Evolutionary conservation across 768 basidiomycete genomes (phyloP).

Genomic region (Mycena vulgaris): DNA sequence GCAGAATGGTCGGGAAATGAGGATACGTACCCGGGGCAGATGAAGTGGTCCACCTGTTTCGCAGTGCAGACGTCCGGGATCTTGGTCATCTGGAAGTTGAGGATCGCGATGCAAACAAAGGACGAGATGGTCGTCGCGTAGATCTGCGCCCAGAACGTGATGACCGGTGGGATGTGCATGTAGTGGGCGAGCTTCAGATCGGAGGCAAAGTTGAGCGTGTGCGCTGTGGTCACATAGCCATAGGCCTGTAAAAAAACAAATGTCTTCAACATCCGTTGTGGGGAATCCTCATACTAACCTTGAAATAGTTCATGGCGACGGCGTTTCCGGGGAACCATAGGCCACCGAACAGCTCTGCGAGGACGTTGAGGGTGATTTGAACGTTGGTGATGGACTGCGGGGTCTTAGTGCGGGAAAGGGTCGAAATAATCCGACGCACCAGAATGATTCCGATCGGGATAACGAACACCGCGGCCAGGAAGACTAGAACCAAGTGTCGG

Average conservation of each 20-base stretch:
- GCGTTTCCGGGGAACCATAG: conserved; percentile 52
- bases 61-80: no score
- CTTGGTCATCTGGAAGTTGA: no score
- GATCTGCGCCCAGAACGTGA: conserved; percentile 54
- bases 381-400: conserved; percentile 51
- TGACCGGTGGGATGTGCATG: conserved; percentile 47
- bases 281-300: not conserved
- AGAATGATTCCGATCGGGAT: no score
- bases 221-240: conserved; percentile 50
- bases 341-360: conserved; percentile 54
- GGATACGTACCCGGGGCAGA: no score
- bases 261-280: not conserved
- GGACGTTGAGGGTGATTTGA: conserved; percentile 52
- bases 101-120: no score
- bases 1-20: no score
- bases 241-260: conserved; percentile 39
- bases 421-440: not conserved
- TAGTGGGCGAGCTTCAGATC: conserved; percentile 55
- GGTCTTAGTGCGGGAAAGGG: not conserved
- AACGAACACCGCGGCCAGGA: conserved; percentile 39
- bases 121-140: no score
- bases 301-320: conserved; percentile 53
- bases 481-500: conserved; percentile 14
- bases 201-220: conserved; percentile 45
- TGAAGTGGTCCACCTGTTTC: no score